Base-by-base conservation (phyloP, 441 rosid genomes). In the Croton laevigatus region DNA sequence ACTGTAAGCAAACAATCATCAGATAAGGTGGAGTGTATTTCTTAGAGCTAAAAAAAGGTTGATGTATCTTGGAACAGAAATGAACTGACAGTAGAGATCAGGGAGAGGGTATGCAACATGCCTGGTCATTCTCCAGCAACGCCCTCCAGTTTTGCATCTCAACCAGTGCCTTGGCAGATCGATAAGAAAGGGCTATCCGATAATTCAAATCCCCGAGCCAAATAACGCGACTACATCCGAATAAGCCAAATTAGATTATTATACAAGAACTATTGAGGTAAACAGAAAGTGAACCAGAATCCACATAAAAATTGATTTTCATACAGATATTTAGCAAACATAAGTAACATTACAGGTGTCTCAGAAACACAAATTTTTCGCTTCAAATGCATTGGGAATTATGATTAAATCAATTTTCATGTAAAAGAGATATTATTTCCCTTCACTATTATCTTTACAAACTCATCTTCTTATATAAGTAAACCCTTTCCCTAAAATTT, bases 101-200 rank as follows among this genome's bases (percentile, higher is more conserved):
- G 51, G 61, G 53, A 59, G 36, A 71, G 58, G 36, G 51, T 63
- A 45, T 37, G 54, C 37, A 65, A 73, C 80, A 37, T 84, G 85
- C 99, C 92, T 95, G 99, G 77, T 95, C 98, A 72, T 89, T 95
- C 78, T 93, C 89, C 65, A 95, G 80, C 78, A 95, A 79, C 71
- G 95, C 96, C 79, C 95, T 86, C 99, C 99, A 95, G 66, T 91
- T 93, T 75, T 91, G 92, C 99, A 95, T 95, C 88, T 95, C 95
- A 36, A 95, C 97, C 2, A 95, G 95, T 52, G 99, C 99, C 87
- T 95, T 95, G 32, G 99, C 98, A 68, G 95, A 91, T 72, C 95
- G 98, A 80, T 91, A 89, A 16, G 98, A 85, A 58, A 95, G 82
- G 2, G 95, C 96, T 63, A 93, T 91, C 23, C 99, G 94, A 75